A percentile compares a stretch with the other conserved stretches of the same genome.
These are phyloP conservation scores for Agaricales sp. DNA, from an alignment of 1,284 basidiomycete species.

Conservation along the genomic window DNA sequence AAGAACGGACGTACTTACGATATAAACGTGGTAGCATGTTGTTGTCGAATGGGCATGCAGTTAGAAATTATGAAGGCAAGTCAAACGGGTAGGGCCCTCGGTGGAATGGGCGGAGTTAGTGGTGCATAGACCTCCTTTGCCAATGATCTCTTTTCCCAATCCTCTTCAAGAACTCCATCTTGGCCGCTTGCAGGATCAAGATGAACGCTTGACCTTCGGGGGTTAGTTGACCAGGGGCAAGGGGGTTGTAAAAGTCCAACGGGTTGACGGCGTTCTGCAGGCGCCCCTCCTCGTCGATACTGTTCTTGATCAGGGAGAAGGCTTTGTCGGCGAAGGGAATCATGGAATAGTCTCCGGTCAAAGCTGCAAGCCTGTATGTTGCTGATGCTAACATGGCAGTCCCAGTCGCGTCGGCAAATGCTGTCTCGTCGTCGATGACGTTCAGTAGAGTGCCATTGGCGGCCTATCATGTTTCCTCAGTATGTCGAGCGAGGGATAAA, in stretches of 20 bases:
- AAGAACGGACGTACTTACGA: no score
- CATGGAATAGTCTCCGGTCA: constrained; percentile 23
- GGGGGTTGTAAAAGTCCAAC: constrained; percentile 34
- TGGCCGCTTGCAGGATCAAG: constrained; percentile 54
- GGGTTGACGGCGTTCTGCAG: constrained; percentile 58
- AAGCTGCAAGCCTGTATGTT: constrained; percentile 32
- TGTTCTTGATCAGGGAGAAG: constrained; percentile 24
- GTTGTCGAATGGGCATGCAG: no score
- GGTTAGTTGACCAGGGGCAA: constrained; percentile 31
- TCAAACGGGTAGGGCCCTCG: no score
- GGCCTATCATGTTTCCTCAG: constrained; percentile 14
- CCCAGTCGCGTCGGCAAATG: constrained; percentile 41
- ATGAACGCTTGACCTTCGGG: constrained; percentile 61
- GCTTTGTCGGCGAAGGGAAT: constrained; percentile 32
- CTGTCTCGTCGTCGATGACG: constrained; percentile 34
- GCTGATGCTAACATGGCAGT: constrained; percentile 46
- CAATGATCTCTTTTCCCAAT: not conserved
- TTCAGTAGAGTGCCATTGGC: constrained; percentile 39
- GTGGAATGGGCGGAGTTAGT: no score
- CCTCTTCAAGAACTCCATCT: constrained; percentile 36
- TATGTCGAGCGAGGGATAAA: constrained; percentile 25
- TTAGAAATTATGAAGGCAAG: no score
- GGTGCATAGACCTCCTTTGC: not conserved
- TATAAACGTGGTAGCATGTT: no score
- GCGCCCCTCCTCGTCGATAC: constrained; percentile 36